Base-by-base conservation (phyloP, 1,284 basidiomycete genomes). In the Melampsora occidentalis region DNA sequence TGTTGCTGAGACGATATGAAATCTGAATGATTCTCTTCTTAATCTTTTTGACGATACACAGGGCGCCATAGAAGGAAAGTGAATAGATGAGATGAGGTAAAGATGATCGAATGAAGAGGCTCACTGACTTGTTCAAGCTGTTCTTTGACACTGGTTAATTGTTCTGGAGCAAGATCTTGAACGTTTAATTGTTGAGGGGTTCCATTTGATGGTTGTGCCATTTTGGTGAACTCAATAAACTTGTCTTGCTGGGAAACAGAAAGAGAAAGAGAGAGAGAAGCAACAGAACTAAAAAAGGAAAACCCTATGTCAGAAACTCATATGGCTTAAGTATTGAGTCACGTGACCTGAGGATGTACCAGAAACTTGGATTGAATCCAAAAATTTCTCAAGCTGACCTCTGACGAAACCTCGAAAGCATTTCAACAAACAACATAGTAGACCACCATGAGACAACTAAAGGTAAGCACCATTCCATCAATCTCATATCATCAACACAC, bases 71-170 rank as follows among this genome's bases (percentile, higher is more conserved):
- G 20, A 63, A 2, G 12, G 18, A 20, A 3, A 68, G 39, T 61
- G 18, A 62, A 39, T 51, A 33, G 12, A 39, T 7, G n/a, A 22
- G 2, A n/a, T 48, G 22, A n/a, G 59, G 35, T 39, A 39, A 48
- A 39, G 35, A 39, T 39, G 35, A 28, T 20, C 28, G 2, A 46
- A 69, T n/a, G 71, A 66, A 33, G 51, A 49, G 22, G 46, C 28
- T 25, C 31, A 77, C 62, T 61, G 39, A 75, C 72, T 53, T 75
- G 72, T 53, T 75, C 72, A 42, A 75, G 65, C 69, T 75, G 72
- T 62, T 75, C 72, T 46, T 75, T 75, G 10, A 75, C 65, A 53
- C 65, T 75, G 4, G 22, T 49, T 35, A 75, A 57, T 46, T 75
- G 72, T 20, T 59, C 65, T 3, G 72, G 51, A 48, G 68, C 66